A percentile compares a stretch with the other conserved stretches of the same genome.
Conservation (phyloP, 2,329 filamentous ascomycete species). For the Cyphellophora attinorum region DNA sequence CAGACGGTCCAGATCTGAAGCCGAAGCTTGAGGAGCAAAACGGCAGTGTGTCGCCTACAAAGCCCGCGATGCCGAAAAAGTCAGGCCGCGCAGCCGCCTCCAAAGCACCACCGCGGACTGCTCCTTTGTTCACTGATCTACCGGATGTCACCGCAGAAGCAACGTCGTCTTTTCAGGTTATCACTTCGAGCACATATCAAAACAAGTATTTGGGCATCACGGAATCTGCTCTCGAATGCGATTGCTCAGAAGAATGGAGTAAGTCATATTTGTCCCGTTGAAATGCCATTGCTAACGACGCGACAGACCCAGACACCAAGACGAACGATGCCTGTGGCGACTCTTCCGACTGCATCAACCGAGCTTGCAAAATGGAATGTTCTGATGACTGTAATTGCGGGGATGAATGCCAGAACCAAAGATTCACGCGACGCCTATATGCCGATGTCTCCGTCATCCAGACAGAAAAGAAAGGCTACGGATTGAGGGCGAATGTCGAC, state of each 20-base stretch:
- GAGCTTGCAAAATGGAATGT: slow-evolving; percentile 96
- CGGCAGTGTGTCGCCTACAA: slow-evolving; percentile 52
- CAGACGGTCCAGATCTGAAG: not conserved
- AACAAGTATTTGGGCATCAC: slow-evolving; percentile 86
- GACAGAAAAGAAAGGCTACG: slow-evolving; percentile 95
- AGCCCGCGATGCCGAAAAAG: slow-evolving; percentile 53
- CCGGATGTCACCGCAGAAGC: slow-evolving; percentile 73
- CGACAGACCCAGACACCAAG: slow-evolving; percentile 39
- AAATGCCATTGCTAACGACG: slow-evolving; percentile 23
- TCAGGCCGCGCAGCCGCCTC: slow-evolving; percentile 64
- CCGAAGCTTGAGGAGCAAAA: slow-evolving; percentile 40
- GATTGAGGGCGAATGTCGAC: slow-evolving; percentile 70
- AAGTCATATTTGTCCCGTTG: slow-evolving; percentile 32
- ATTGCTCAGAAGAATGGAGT: slow-evolving; percentile 94
- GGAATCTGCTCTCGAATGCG: slow-evolving; percentile 88
- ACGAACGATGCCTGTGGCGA: slow-evolving; percentile 83
- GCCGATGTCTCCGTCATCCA: slow-evolving; percentile 91
- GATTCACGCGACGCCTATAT: slow-evolving; percentile 84
- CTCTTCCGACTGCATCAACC: slow-evolving; percentile 97
- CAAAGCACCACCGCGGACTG: slow-evolving; percentile 54
- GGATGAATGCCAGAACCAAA: slow-evolving; percentile 80
- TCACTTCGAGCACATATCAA: slow-evolving; percentile 79
- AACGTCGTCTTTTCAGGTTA: slow-evolving; percentile 65
- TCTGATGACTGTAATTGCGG: slow-evolving; percentile 81
- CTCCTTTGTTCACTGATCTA: slow-evolving; percentile 61